A percentile compares a stretch with the other conserved stretches of the same genome.
These are phyloP conservation scores for Linderina pennispora DNA, from an alignment of 192 early-diverging fungal genomes.

Conservation along the genomic window DNA sequence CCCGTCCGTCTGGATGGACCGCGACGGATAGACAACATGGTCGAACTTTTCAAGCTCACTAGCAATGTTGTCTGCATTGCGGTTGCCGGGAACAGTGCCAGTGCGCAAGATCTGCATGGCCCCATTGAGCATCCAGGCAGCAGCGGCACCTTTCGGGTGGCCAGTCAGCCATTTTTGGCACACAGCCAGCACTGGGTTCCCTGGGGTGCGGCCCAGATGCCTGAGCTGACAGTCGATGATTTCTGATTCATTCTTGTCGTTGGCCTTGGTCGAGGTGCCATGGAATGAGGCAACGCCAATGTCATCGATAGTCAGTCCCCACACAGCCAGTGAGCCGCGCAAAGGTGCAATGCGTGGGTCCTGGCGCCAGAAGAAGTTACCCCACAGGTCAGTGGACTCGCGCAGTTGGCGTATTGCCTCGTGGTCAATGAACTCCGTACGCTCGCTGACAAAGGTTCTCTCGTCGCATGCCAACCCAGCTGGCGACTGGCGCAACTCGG, in stretches of 20 bases:
- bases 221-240: constrained; percentile 80
- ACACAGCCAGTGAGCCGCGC: constrained; percentile 80
- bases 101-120: constrained; percentile 78
- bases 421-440: constrained; percentile 46
- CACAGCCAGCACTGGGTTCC: constrained; percentile 70
- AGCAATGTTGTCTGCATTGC: constrained; percentile 55
- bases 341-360: constrained; percentile 74
- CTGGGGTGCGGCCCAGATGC: constrained; percentile 80
- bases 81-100: constrained; percentile 89
- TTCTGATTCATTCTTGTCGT: constrained; percentile 91
- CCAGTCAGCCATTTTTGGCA: constrained; percentile 95
- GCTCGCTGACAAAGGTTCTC: not conserved
- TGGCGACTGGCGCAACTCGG: no score
- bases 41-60: constrained; percentile 64
- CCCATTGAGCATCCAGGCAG: constrained; percentile 96
- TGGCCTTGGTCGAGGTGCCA: constrained; percentile 89
- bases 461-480: no score
- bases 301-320: constrained; percentile 87
- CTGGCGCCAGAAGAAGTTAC: constrained; percentile 72
- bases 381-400: constrained; percentile 72
- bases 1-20: constrained; percentile 50
- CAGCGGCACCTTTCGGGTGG: constrained; percentile 93
- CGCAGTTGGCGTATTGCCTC: constrained; percentile 60
- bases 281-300: constrained; percentile 94
- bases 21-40: constrained; percentile 75